A percentile compares a stretch with the other conserved stretches of the same genome.
Conservation (phyloP, 176 grass and related monocot genomes). For the Triticum urartu region DNA sequence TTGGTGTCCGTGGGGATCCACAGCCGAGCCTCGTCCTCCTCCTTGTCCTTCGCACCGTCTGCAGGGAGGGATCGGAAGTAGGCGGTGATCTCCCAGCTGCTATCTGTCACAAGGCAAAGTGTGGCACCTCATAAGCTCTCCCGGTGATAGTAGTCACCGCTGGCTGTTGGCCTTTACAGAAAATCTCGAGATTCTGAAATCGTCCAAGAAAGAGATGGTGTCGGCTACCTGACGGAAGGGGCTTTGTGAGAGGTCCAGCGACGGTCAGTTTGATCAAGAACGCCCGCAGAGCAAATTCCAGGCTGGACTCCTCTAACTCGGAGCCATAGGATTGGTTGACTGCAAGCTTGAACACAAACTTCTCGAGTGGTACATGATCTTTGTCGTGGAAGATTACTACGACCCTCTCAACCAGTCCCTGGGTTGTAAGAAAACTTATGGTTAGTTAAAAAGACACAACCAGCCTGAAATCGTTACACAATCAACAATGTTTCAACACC, state of each 20-base stretch:
- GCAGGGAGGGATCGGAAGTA: slow-evolving; percentile 69
- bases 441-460: not conserved
- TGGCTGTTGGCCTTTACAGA: not conserved
- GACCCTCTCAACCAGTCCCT: slow-evolving; percentile 83
- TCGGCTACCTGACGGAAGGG: slow-evolving; percentile 55
- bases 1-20: slow-evolving; percentile 91
- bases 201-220: not conserved
- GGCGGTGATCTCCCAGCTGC: slow-evolving; percentile 79
- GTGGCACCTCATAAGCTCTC: not conserved
- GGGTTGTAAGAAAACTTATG: slow-evolving; percentile 3
- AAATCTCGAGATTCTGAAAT: not conserved
- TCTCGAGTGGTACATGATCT: slow-evolving; percentile 66
- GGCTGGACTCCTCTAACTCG: slow-evolving; percentile 57
- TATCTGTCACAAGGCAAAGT: slow-evolving; percentile 51
- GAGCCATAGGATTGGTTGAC: slow-evolving; percentile 68
- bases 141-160: not conserved
- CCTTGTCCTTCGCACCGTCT: slow-evolving; percentile 14
- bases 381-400: slow-evolving; percentile 79
- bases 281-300: slow-evolving; percentile 84
- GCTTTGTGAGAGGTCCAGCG: slow-evolving; percentile 52
- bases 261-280: slow-evolving; percentile 87
- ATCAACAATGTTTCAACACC: not conserved
- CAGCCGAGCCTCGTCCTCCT: slow-evolving; percentile 20
- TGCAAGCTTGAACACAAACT: slow-evolving; percentile 82
- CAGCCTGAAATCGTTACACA: not conserved